Evolutionary conservation across 1,284 basidiomycete species (phyloP).

Genomic region (Tylopilus sp.): DNA sequence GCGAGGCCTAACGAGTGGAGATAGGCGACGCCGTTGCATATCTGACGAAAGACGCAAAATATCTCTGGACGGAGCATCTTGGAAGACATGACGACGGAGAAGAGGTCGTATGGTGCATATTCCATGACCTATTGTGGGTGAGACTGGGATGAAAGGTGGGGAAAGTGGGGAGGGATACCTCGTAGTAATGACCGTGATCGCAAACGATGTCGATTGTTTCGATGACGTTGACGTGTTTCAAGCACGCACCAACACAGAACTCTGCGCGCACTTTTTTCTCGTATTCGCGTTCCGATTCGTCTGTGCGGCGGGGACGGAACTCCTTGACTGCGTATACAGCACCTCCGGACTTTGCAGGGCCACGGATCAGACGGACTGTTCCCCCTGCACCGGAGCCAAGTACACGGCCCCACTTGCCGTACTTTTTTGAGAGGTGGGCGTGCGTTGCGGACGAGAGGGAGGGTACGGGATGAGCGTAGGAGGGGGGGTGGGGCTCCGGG

Average conservation of each 20-base stretch:
- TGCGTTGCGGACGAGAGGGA: slow-evolving; percentile 81
- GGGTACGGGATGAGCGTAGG: slow-evolving; percentile 35
- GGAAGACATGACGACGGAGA: slow-evolving; percentile 99
- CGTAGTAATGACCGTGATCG: slow-evolving; percentile 97
- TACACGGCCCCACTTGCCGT: slow-evolving; percentile 97
- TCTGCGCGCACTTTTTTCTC: slow-evolving; percentile 99
- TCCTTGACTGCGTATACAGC: slow-evolving; percentile 96
- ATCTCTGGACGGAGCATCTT: slow-evolving; percentile 98
- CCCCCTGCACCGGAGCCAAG: slow-evolving; percentile 96
- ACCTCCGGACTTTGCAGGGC: slow-evolving; percentile 72
- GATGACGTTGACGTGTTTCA: slow-evolving; percentile 97
- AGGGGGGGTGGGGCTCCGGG: slow-evolving; percentile 30
- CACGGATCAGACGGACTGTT: slow-evolving; percentile 95
- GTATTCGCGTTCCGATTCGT: slow-evolving; percentile 94
- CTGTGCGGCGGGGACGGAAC: slow-evolving; percentile 84
- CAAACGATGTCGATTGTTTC: slow-evolving; percentile 98
- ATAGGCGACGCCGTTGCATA: slow-evolving; percentile 97
- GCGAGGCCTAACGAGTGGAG: slow-evolving; percentile 97
- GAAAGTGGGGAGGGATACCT: slow-evolving; percentile 52
- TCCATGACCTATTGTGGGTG: slow-evolving; percentile 84
- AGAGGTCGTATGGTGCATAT: slow-evolving; percentile 97
- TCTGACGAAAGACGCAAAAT: slow-evolving; percentile 99
- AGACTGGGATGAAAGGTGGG: slow-evolving; percentile 5
- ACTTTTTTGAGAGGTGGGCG: slow-evolving; percentile 94
- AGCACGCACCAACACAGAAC: slow-evolving; percentile 94